phyloP scores from a whole-genome alignment of 2,329 filamentous ascomycete species.

The Fusarium floridanum region DNA sequence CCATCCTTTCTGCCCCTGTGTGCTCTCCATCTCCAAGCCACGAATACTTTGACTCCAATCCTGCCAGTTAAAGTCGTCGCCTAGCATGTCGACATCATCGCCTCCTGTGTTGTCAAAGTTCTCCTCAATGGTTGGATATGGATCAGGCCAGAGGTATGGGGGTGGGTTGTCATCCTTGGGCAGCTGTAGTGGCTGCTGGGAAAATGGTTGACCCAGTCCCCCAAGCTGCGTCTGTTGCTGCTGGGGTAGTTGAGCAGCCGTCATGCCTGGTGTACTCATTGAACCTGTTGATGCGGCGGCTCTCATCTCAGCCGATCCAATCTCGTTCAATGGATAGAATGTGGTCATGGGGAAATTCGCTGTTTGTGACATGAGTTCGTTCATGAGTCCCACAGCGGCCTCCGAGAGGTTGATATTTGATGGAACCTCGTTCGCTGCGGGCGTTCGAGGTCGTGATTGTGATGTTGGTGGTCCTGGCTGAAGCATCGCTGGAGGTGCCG shows the following conservation, averaged over 20 bases:
- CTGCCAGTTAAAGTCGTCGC: conserved; percentile 63
- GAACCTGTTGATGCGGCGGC: conserved; percentile 10
- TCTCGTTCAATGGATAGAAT: conserved; percentile 43
- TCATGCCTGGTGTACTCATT: conserved; percentile 2
- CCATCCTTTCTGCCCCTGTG: conserved; percentile 41
- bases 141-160: conserved; percentile 58
- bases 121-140: conserved; percentile 48
- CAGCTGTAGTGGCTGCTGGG: conserved; percentile 40
- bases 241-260: conserved; percentile 5
- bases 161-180: conserved; percentile 53
- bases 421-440: conserved; percentile 28
- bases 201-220: conserved; percentile 19
- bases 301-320: conserved; percentile 38
- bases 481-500: conserved; percentile 29
- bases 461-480: conserved; percentile 26
- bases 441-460: conserved; percentile 36
- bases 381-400: conserved; percentile 48
- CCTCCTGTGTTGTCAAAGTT: conserved; percentile 45
- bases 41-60: conserved; percentile 61
- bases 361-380: conserved; percentile 35
- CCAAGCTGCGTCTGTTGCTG: conserved; percentile 21
- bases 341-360: conserved; percentile 27
- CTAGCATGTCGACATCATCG: conserved; percentile 56
- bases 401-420: conserved; percentile 45
- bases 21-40: conserved; percentile 53